Conservation (phyloP, 192 early-diverging fungal species). For the Entomortierella lignicola region DNA sequence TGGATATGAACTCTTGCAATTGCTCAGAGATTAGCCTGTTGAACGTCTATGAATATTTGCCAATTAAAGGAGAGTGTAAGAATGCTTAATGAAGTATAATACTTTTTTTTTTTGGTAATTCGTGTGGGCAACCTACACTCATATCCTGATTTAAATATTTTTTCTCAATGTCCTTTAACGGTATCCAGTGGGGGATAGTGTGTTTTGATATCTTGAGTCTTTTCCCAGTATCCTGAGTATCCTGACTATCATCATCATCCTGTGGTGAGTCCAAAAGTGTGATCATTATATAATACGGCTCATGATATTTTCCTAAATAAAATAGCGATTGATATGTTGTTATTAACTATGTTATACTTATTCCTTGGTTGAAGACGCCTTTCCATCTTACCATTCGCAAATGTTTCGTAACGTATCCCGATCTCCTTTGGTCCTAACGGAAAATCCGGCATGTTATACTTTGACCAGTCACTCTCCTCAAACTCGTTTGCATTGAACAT, state of each 20-base stretch:
- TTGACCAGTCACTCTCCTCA: not conserved
- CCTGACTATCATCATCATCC: not conserved
- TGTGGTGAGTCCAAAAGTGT: slow-evolving; percentile 5
- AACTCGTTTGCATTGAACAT: slow-evolving; percentile 31
- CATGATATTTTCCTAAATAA: slow-evolving; percentile 50
- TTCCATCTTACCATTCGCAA: slow-evolving; percentile 51
- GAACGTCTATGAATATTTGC: slow-evolving; percentile 26
- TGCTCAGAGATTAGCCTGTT: slow-evolving; percentile 26
- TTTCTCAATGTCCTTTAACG: slow-evolving; percentile 46
- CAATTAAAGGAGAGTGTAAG: not conserved
- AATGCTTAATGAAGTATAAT: not conserved
- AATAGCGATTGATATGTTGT: not conserved
- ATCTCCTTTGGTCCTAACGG: slow-evolving; percentile 31
- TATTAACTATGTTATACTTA: not conserved
- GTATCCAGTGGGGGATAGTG: slow-evolving; percentile 65
- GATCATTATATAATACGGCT: slow-evolving; percentile 63
- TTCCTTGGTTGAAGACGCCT: not conserved
- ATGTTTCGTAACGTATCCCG: slow-evolving; percentile 64
- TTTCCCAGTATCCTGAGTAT: not conserved
- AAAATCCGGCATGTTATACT: slow-evolving; percentile 4
- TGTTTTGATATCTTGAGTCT: slow-evolving; percentile 48
- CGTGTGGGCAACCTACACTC: slow-evolving; percentile 32
- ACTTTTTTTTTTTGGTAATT: not conserved
- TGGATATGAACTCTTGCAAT: slow-evolving; percentile 28
- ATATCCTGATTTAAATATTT: slow-evolving; percentile 56